Evolutionary conservation across 148 eudicot genomes (phyloP), one percentile per base, ranked within the genome.

Genomic region (Rhododendron simsii): DNA sequence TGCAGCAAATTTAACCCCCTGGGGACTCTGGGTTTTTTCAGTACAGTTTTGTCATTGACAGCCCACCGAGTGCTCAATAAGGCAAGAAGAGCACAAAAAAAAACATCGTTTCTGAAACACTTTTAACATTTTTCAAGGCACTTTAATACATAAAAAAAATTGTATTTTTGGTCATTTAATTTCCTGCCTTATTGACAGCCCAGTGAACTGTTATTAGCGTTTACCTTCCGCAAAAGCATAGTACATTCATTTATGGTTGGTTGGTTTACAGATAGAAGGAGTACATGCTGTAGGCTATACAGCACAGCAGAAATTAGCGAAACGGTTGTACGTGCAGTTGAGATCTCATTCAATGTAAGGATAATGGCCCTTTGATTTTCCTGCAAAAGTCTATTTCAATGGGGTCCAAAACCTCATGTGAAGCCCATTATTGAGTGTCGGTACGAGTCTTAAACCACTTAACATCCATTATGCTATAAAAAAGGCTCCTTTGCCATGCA

Each of bases 391-490:
- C 33, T 10, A 20, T 26, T 28, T 77, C 30, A 50, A 50, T 69
- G 80, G 87, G 87, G 87, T 10, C 80, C 84, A n/a, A 33, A 14
- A 7, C 47, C 73, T 81, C 88, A 86, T 86, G 85, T 86, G 87
- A 86, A 2, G 71, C 85, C 87, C 57, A 73, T 81, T 55, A 86
- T 6, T 86, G 51, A 23, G 23, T 26, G 87, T 57, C 85, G 74
- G 85, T 55, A 12, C 30, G 80, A 18, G 35, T 69, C 75, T 76
- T 20, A 18, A 23, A 28, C 51, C 12, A 8, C 26, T 81, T 57
- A 61, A 10, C 23, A 15, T 18, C 16, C 44, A 26, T 50, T 30
- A 59, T 26, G 26, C 48, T 86, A 75, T 81, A 86, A 75, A 57
- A 14, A 3, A 2, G 23, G 23, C 23, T 57, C 55, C 26, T 28